Evolutionary conservation across 768 basidiomycete genomes (phyloP), one percentile per base, ranked within the genome.

Genomic region (Auriscalpium vulgare): DNA sequence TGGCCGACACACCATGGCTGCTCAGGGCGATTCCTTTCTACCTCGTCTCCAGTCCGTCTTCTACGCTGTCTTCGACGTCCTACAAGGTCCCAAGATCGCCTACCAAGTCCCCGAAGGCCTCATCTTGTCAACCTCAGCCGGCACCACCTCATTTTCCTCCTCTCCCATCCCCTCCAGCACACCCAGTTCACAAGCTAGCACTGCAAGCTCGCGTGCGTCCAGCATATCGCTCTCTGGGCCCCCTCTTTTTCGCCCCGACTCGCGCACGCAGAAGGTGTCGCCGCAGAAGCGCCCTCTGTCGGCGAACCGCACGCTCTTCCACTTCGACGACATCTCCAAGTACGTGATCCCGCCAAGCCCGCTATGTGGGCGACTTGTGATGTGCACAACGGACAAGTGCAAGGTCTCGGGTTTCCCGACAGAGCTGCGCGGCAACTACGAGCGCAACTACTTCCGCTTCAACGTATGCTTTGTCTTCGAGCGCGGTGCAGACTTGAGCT

Each of bases 391-490:
- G 0, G 80, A 80, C 46, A 82, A 79, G 37, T 87, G 91, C 68
- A 85, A 93, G 56, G 84, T 99, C 54, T 86, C 97, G 50, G 95
- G 95, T 1, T 93, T 95, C 65, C 97, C 97, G 3, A 85, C 91
- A 47, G 81, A 87, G 59, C 74, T 94, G 51, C 75, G 78, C 51
- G 88, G 62, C 37, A 81, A 76, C 60, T 97, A 97, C 66, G 76
- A 82, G 55, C 79, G 95, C 29, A 88, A 94, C 65, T 91, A 88
- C 68, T 95, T 97, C 70, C 79, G 87, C 60, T 97, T 90, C 72
- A 98, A 98, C 67, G 72, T 97, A 29, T 97, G 95, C 70, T 97
- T 97, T 69, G 95, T 97, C 3, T 99, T 99, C 69, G 88, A 93
- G 48, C 83, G 90, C 47, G 80, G 81, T 23, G 92, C 92, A 10